A percentile compares a stretch with the other conserved stretches of the same genome.
These are phyloP conservation scores for Candida pini DNA, from an alignment of 805 yeast genomes.

Conservation along the genomic window DNA sequence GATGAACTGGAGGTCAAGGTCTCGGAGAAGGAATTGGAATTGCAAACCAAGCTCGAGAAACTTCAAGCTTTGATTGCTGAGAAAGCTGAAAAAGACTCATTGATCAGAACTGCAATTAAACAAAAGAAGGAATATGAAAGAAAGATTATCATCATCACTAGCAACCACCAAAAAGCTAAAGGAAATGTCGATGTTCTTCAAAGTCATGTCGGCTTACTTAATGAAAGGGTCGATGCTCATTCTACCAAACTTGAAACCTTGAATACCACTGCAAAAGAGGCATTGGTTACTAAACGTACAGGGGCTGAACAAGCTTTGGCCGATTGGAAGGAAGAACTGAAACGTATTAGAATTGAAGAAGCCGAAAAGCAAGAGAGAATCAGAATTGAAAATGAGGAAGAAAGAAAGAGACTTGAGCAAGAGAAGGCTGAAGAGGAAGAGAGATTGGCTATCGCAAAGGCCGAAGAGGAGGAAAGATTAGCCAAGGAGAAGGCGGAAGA, in stretches of 20 bases:
- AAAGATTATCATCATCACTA: constrained; percentile 28
- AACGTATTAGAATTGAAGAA: constrained; percentile 37
- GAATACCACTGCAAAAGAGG: constrained; percentile 32
- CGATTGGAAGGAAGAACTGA: constrained; percentile 42
- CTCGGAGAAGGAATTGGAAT: constrained; percentile 36
- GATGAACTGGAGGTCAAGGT: constrained; percentile 33
- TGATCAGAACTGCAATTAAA: constrained; percentile 20
- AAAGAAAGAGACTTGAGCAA: constrained; percentile 35
- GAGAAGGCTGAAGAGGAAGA: constrained; percentile 28
- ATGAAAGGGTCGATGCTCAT: constrained; percentile 38
- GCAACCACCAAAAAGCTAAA: constrained; percentile 32
- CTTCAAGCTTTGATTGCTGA: constrained; percentile 38
- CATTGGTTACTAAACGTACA: constrained; percentile 30
- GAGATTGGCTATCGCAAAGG: constrained; percentile 22
- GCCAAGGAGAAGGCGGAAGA: constrained; percentile 16
- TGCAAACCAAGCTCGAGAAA: constrained; percentile 21
- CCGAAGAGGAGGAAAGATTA: constrained; percentile 21
- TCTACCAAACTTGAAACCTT: constrained; percentile 36
- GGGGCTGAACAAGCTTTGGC: constrained; percentile 36
- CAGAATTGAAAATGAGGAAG: constrained; percentile 34
- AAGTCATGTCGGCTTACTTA: constrained; percentile 40
- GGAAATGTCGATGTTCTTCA: constrained; percentile 34
- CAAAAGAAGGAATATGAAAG: constrained; percentile 38
- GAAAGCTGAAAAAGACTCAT: constrained; percentile 33
- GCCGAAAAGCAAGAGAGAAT: constrained; percentile 42